phyloP scores from a whole-genome alignment of 2,329 filamentous ascomycete species.

The Xylariomycetidae sp. region DNA sequence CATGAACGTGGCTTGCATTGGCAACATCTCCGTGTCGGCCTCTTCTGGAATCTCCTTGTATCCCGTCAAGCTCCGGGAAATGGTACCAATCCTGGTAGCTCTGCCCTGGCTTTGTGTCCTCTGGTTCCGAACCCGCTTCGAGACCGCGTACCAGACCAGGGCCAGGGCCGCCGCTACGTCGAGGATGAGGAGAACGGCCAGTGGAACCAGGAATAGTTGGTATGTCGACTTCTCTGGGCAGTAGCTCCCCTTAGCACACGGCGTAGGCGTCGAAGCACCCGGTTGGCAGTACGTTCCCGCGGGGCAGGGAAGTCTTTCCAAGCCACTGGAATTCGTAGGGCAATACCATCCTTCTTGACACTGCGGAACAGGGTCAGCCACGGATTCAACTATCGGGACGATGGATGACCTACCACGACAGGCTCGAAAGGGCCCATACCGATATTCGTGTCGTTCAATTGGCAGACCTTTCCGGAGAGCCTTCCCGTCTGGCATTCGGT shows the following conservation, averaged over 20 bases:
- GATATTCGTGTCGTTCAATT: slow-evolving; percentile 27
- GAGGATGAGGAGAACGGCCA: slow-evolving; percentile 35
- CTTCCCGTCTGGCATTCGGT: slow-evolving; percentile 31
- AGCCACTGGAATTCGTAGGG: slow-evolving; percentile 30
- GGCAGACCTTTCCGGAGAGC: slow-evolving; percentile 29
- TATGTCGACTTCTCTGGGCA: slow-evolving; percentile 39
- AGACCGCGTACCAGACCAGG: slow-evolving; percentile 29
- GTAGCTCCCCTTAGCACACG: slow-evolving; percentile 38
- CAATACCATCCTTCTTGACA: slow-evolving; percentile 46
- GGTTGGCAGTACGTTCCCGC: slow-evolving; percentile 44
- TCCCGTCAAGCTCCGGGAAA: slow-evolving; percentile 25
- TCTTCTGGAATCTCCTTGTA: slow-evolving; percentile 29
- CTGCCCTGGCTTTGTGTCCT: slow-evolving; percentile 16
- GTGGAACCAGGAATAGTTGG: slow-evolving; percentile 37
- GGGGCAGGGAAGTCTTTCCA: slow-evolving; percentile 36
- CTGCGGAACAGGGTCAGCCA: too few species aligned
- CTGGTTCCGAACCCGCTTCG: slow-evolving; percentile 28
- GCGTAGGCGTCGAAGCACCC: slow-evolving; percentile 40
- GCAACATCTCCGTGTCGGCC: slow-evolving; percentile 25
- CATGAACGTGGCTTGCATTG: slow-evolving; percentile 27
- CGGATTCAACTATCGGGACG: too few species aligned
- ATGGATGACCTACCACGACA: too few species aligned
- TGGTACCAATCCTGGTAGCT: slow-evolving; percentile 20
- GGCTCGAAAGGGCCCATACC: slow-evolving; percentile 45
- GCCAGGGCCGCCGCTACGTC: slow-evolving; percentile 35